These are phyloP conservation scores for Leishmania turanica DNA, from an alignment of 208 protist species.

Conservation along the genomic window DNA sequence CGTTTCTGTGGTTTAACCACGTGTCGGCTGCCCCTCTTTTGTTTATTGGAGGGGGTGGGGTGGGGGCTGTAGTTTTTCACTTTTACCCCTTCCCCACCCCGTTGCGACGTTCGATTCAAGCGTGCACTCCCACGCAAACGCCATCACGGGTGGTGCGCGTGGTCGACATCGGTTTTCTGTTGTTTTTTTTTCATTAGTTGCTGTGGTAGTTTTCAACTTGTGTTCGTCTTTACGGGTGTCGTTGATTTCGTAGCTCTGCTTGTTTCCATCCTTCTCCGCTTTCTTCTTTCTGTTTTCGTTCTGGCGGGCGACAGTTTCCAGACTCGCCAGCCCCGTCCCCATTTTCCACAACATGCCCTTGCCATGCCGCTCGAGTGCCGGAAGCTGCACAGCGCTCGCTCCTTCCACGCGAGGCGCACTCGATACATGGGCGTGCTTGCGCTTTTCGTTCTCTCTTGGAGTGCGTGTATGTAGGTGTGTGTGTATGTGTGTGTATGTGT, in stretches of 20 bases:
- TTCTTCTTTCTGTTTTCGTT: neutral
- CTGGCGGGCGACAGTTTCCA: neutral
- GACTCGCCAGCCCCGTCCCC: neutral
- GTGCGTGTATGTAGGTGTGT: neutral
- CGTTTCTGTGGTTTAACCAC: neutral
- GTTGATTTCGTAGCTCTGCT: neutral
- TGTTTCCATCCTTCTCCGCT: neutral
- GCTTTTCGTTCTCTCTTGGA: neutral
- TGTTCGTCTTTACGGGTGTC: neutral
- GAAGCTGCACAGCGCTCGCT: neutral
- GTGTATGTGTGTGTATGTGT: too few relatives aligned
- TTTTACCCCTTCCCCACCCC: neutral
- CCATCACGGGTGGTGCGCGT: neutral
- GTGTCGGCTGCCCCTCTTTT: neutral
- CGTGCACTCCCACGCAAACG: neutral
- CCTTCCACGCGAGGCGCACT: neutral
- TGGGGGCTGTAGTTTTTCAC: too few relatives aligned
- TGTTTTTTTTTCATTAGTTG: slow-evolving; percentile 3
- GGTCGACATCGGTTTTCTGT: neutral
- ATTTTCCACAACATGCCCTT: neutral
- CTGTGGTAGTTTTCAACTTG: neutral
- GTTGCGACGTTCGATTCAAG: neutral
- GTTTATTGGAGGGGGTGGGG: neutral
- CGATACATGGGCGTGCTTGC: neutral
- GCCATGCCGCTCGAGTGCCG: neutral